phyloP scores from a whole-genome alignment of 1,139 yeast species.

The Hemisphaericaspora subhashii region DNA sequence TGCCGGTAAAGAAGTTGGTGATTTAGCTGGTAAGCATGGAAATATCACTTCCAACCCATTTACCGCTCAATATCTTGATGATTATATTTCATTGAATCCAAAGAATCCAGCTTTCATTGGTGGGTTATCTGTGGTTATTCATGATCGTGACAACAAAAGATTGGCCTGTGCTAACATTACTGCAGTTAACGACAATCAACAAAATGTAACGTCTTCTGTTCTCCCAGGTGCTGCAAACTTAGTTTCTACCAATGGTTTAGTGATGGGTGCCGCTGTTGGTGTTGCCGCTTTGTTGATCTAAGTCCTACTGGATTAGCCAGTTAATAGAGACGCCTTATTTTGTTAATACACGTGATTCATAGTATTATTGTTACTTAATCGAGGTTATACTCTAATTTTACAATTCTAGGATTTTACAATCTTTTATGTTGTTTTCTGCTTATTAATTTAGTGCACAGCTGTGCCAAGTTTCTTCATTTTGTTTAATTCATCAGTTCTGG shows the following conservation, averaged over 20 bases:
- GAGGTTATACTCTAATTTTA: no score
- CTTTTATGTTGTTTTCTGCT: no score
- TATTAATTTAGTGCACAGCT: no score
- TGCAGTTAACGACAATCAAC: slow-evolving; percentile 3
- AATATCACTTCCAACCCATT: slow-evolving; percentile 25
- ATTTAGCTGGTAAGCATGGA: slow-evolving; percentile 46
- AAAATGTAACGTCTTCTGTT: slow-evolving; percentile 13
- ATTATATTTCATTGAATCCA: slow-evolving; percentile 40
- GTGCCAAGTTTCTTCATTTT: no score
- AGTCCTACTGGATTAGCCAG: no score
- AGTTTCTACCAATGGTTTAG: slow-evolving; percentile 13
- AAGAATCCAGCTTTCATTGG: slow-evolving; percentile 37
- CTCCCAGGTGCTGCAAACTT: slow-evolving; percentile 15
- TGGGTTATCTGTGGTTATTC: slow-evolving; percentile 39
- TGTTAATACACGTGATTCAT: no score
- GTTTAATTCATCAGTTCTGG: no score
- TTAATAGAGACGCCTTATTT: no score
- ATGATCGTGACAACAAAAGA: slow-evolving; percentile 32
- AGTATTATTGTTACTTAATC: no score
- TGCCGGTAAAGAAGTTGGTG: slow-evolving; percentile 37
- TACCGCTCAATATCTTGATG: slow-evolving; percentile 30
- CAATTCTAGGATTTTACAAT: no score
- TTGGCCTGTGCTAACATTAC: slow-evolving; percentile 45
- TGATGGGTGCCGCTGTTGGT: slow-evolving; percentile 15
- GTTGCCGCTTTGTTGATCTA: slow-evolving; percentile 14